phyloP scores from a whole-genome alignment of 2,329 filamentous ascomycete genomes.

The Elsinoe arachidis region DNA sequence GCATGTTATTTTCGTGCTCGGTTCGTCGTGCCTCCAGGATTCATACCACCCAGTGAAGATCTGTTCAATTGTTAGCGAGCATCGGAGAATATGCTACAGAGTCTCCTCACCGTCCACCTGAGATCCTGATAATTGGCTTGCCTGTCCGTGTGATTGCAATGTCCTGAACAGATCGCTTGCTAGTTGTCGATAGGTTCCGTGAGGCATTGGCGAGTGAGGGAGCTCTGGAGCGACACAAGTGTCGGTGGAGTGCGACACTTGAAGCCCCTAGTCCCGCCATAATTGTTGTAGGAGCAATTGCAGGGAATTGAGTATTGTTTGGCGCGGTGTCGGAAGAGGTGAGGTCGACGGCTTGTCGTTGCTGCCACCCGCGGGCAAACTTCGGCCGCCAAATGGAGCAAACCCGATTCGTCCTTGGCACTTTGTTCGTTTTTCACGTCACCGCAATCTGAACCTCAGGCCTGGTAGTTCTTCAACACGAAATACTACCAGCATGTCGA shows the following conservation, averaged over 20 bases:
- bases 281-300: neutral
- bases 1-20: slow-evolving; percentile 25
- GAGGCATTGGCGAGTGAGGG: slow-evolving; percentile 20
- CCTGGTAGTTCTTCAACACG: too few relatives aligned
- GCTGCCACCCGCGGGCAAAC: neutral
- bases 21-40: slow-evolving; percentile 15
- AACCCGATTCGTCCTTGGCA: neutral
- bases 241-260: slow-evolving; percentile 27
- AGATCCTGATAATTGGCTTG: slow-evolving; percentile 81
- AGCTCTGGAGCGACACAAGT: slow-evolving; percentile 25
- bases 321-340: neutral
- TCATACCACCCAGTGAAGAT: slow-evolving; percentile 74
- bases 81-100: neutral
- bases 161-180: slow-evolving; percentile 57
- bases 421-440: neutral
- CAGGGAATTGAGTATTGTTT: neutral
- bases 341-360: neutral
- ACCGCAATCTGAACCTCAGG: too few relatives aligned
- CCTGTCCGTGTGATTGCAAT: slow-evolving; percentile 90
- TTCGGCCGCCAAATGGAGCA: neutral
- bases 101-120: slow-evolving; percentile 68
- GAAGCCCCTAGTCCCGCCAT: slow-evolving; percentile 25
- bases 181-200: slow-evolving; percentile 24
- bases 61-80: slow-evolving; percentile 37
- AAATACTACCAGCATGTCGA: too few relatives aligned